Base-by-base conservation (phyloP, 73 alveolate genomes). In the Paramecium tetraurelia region DNA sequence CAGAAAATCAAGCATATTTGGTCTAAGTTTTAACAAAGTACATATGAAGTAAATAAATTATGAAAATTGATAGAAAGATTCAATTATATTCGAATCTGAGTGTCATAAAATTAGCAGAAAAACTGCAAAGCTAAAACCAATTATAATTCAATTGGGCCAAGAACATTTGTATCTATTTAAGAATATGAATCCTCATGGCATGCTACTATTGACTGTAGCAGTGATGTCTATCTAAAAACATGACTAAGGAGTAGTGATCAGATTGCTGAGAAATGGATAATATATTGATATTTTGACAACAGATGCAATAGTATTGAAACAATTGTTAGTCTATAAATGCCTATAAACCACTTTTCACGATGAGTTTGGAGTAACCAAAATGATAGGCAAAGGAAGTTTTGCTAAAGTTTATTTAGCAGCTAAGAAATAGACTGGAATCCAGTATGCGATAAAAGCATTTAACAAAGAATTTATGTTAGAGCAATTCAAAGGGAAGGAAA, bases 341-440 rank as follows among this genome's bases (percentile, higher is more conserved):
- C 21, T 89, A 20, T 58, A 89, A 46, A 46, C 94, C 18, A 89
- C 90, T 6, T 89, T 89, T 29, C 94, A 89, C 46, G 94, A 89
- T 5, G 94, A 89, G 31, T 89, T 89, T 71, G 75, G 70, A 58
- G 94, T 89, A 41, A 89, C 89, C 3, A 89, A 89, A 58, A 89
- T 89, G 94, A 89, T 89, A 33, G 94, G 94, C 16, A 89, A 89
- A 53, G 94, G 94, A 8, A 44, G 85, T 16, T 89, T 89, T 35
- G 94, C 94, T 11, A 89, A 89, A 71, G 94, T 89, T 36, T 89
- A 89, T 63, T 68, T 89, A 14, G 94, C 94, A 24, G 53, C 94
- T 18, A 89, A 89, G 57, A 89, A 89, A 63, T 58, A 53, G 16
- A 71, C 22, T 46, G 92, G 92, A 10, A 36, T n/a, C 10, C 29